A percentile compares a stretch with the other conserved stretches of the same genome.
Evolutionary conservation across 306 rosid species (phyloP).

Genomic region (Acacia acuminata): DNA sequence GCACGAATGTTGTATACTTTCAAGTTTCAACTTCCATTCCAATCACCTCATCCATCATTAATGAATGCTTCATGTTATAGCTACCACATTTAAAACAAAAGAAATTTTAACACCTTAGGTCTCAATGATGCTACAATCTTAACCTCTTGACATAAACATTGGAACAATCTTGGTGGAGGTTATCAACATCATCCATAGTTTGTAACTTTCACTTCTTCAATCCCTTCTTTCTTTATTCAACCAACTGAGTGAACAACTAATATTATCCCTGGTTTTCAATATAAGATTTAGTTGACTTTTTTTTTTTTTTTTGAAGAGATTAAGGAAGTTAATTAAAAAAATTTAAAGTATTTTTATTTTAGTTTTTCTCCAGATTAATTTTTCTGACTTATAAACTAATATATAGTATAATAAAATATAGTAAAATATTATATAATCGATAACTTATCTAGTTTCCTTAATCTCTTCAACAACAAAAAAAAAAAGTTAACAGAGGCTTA

Average conservation of each 20-base stretch:
- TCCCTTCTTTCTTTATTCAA: background rate
- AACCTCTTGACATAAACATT: background rate
- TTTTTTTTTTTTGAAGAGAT: too few species aligned
- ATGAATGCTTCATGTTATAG: background rate
- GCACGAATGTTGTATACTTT: background rate
- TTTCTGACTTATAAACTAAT: too few species aligned
- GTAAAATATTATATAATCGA: too few species aligned
- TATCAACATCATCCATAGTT: background rate
- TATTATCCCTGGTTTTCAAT: accelerated
- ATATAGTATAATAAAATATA: too few species aligned
- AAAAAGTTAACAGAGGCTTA: too few species aligned
- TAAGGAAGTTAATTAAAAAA: too few species aligned
- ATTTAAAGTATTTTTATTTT: too few species aligned
- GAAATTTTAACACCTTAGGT: background rate
- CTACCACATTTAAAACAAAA: background rate
- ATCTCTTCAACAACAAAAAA: too few species aligned
- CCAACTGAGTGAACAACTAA: background rate
- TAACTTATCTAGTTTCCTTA: too few species aligned
- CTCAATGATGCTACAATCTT: background rate
- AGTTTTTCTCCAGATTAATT: too few species aligned
- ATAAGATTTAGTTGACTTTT: too few species aligned
- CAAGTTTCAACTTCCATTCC: background rate
- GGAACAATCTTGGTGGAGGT: background rate
- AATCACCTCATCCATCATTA: background rate
- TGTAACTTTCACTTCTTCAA: background rate